These are phyloP conservation scores for Cryptomeria japonica DNA, from an alignment of 75 land plant species.

Conservation along the genomic window DNA sequence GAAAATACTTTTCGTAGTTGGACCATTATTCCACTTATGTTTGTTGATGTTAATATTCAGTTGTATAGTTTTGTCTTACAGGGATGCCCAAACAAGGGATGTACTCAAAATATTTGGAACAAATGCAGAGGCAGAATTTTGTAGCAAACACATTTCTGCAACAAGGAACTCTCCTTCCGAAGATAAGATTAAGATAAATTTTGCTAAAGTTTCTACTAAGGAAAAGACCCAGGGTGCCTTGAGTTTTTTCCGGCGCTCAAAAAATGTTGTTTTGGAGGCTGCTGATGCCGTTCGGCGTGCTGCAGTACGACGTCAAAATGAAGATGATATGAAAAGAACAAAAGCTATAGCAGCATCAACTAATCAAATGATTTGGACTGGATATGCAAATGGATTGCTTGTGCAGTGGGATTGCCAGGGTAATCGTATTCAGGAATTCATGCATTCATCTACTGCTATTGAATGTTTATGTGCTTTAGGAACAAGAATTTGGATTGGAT, in stretches of 20 bases:
- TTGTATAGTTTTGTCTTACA: slow-evolving; percentile 26
- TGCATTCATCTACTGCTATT: slow-evolving; percentile 52
- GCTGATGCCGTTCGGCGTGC: slow-evolving; percentile 96
- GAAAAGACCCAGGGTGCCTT: slow-evolving; percentile 70
- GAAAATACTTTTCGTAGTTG: neutral
- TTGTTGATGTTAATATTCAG: neutral
- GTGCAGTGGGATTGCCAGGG: slow-evolving; percentile 89
- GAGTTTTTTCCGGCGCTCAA: slow-evolving; percentile 82
- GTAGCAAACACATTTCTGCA: slow-evolving; percentile 57
- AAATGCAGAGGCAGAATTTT: slow-evolving; percentile 62
- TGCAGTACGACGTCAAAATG: slow-evolving; percentile 59
- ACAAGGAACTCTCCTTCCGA: slow-evolving; percentile 40
- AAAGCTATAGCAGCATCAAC: slow-evolving; percentile 59
- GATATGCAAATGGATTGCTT: slow-evolving; percentile 71
- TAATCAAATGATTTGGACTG: slow-evolving; percentile 92
- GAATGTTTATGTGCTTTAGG: slow-evolving; percentile 75
- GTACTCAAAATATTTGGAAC: slow-evolving; percentile 75
- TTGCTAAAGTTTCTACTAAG: slow-evolving; percentile 52
- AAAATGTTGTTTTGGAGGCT: slow-evolving; percentile 85
- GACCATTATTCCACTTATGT: neutral
- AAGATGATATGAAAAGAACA: slow-evolving; percentile 69
- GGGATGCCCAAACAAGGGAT: slow-evolving; percentile 91
- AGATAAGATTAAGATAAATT: slow-evolving; percentile 57
- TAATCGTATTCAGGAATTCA: slow-evolving; percentile 61
- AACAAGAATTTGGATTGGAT: slow-evolving; percentile 78